These are phyloP conservation scores for Leavenworthia alabamica DNA, from an alignment of 345 rosid genomes.

Conservation along the genomic window DNA sequence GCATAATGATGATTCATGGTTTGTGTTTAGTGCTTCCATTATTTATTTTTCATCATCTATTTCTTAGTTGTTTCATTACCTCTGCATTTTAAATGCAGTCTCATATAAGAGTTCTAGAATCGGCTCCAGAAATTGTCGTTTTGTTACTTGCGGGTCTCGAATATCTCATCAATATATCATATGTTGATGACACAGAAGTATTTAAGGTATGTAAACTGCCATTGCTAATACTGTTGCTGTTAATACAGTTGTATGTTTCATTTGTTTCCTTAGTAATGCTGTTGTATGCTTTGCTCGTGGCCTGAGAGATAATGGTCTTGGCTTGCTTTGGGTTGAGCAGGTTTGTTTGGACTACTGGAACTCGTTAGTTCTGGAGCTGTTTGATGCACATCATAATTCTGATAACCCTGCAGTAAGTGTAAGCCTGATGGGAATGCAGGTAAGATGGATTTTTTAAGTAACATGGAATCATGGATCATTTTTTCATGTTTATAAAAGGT, in stretches of 20 bases:
- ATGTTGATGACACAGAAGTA: conserved; percentile 98
- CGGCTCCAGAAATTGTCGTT: conserved; percentile 57
- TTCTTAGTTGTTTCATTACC: neutral
- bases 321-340: conserved; percentile 35
- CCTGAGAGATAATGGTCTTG: conserved; percentile 2
- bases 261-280: neutral
- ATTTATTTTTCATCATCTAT: neutral
- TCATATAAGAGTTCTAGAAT: conserved; percentile 82
- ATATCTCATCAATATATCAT: conserved; percentile 81
- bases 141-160: conserved; percentile 76
- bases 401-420: conserved; percentile 73
- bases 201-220: conserved; percentile 63
- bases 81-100: conserved; percentile 38
- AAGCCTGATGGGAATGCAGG: conserved; percentile 83
- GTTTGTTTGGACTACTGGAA: conserved; percentile 99
- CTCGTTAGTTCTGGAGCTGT: conserved; percentile 79
- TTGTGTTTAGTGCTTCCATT: neutral
- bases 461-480: neutral
- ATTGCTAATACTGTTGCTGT: neutral
- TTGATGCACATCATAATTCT: conserved; percentile 72
- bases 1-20: neutral
- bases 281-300: neutral
- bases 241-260: neutral
- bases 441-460: conserved; percentile 25
- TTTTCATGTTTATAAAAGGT: neutral